These are phyloP conservation scores for Penicillium corylophilum DNA, from an alignment of 2,329 filamentous ascomycete species.

Conservation along the genomic window DNA sequence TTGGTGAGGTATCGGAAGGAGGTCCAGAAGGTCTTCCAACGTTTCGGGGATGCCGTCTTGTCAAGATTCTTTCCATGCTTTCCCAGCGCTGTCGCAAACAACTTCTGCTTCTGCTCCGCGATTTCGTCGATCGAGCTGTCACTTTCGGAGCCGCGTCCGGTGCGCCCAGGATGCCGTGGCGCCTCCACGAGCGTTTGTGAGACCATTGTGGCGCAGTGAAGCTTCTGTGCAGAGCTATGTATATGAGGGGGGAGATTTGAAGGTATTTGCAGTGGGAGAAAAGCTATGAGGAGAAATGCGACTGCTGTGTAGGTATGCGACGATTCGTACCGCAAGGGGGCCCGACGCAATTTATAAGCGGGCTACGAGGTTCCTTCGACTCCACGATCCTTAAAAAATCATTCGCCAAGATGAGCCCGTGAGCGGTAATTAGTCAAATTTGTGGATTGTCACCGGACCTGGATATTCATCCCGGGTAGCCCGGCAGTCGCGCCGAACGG, in stretches of 20 bases:
- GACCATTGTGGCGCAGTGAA: conserved; percentile 13
- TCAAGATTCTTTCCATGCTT: conserved; percentile 34
- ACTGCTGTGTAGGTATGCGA: neutral
- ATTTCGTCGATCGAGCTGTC: conserved; percentile 27
- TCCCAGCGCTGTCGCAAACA: conserved; percentile 19
- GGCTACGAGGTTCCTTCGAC: conserved; percentile 10
- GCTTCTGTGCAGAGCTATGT: conserved; percentile 8
- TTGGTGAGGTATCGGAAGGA: conserved; percentile 53
- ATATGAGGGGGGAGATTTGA: neutral
- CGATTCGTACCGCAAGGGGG: conserved; percentile 10
- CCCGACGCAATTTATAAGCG: conserved; percentile 25
- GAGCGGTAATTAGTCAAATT: conserved; percentile 19
- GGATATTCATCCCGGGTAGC: conserved; percentile 23
- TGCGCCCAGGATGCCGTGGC: conserved; percentile 20
- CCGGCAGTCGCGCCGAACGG: conserved; percentile 21
- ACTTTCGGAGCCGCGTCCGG: conserved; percentile 23
- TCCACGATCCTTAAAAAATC: conserved; percentile 13
- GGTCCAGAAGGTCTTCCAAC: conserved; percentile 51
- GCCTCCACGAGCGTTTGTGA: conserved; percentile 20
- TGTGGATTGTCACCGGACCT: conserved; percentile 26
- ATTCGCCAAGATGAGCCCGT: conserved; percentile 9
- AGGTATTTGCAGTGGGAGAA: neutral
- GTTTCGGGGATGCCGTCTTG: conserved; percentile 49
- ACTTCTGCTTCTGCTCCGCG: conserved; percentile 24
- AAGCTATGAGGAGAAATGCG: conserved; percentile 1